These are phyloP conservation scores for Aspergillus incahuasiensis DNA, from an alignment of 495 filamentous ascomycete species.

Conservation along the genomic window DNA sequence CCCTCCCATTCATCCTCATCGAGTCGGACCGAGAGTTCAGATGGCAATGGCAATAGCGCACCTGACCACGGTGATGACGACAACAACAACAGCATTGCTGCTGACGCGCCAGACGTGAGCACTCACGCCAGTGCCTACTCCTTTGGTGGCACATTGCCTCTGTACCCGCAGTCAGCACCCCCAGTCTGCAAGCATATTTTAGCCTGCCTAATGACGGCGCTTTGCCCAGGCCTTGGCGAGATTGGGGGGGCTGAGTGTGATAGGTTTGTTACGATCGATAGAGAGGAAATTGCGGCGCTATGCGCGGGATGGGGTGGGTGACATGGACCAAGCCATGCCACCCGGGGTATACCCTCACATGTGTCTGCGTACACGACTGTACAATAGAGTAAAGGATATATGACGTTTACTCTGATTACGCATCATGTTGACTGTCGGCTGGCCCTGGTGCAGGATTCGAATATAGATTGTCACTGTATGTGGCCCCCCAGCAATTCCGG, in stretches of 20 bases:
- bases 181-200: conserved; percentile 88
- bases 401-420: no score
- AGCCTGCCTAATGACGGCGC: conserved; percentile 72
- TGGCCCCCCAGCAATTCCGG: no score
- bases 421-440: no score
- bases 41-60: neutral
- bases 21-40: neutral
- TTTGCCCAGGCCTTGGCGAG: conserved; percentile 46
- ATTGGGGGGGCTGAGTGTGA: conserved; percentile 31
- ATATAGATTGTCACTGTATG: no score
- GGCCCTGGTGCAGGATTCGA: no score
- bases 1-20: neutral
- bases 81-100: neutral
- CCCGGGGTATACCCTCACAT: neutral
- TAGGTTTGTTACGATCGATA: conserved; percentile 37
- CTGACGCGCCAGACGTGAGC: neutral
- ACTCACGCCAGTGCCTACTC: conserved; percentile 16
- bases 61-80: neutral
- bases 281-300: conserved; percentile 71
- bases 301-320: conserved; percentile 59
- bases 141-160: conserved; percentile 50
- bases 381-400: neutral
- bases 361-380: neutral
- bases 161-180: conserved; percentile 27
- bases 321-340: neutral